Conservation (phyloP, 352 stramenopile species). For the Globisporangium yorkense region DNA sequence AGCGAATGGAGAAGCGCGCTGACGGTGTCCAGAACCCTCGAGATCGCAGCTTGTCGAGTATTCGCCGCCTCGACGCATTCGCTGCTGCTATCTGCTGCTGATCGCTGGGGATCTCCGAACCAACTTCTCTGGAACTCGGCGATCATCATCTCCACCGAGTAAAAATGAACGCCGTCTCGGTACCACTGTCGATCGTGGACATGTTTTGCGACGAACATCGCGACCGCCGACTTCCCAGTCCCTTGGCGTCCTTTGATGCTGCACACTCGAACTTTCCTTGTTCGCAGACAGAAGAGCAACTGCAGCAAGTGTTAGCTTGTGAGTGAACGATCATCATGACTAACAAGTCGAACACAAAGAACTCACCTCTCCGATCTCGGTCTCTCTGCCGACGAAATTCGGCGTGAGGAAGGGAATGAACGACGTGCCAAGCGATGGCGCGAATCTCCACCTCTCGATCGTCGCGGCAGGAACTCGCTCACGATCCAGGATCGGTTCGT, state of each 20-base stretch:
- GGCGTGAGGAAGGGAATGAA: constrained; percentile 55
- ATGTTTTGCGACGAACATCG: constrained; percentile 46
- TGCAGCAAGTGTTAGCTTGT: constrained; percentile 9
- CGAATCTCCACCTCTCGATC: constrained; percentile 15
- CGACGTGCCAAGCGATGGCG: constrained; percentile 30
- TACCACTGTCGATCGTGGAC: constrained; percentile 34
- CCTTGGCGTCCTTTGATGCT: constrained; percentile 36
- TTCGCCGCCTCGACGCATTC: neutral
- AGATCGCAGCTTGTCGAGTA: constrained; percentile 11
- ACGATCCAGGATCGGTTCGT: constrained; percentile 19
- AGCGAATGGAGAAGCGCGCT: constrained; percentile 25
- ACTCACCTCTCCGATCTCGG: constrained; percentile 37
- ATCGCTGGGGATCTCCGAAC: neutral
- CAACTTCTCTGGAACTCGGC: constrained; percentile 19
- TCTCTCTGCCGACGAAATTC: constrained; percentile 47
- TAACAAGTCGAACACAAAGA: neutral
- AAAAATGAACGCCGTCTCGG: constrained; percentile 48
- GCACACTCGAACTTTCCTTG: constrained; percentile 39
- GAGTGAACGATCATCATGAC: neutral
- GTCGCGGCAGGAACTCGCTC: constrained; percentile 4
- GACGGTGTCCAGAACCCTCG: constrained; percentile 21
- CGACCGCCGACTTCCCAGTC: constrained; percentile 58
- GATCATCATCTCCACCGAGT: constrained; percentile 36
- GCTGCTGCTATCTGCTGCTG: neutral
- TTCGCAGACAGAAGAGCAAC: constrained; percentile 21